A percentile compares a stretch with the other conserved stretches of the same genome.
These are phyloP conservation scores for Saturnispora quitensis DNA, from an alignment of 805 yeast genomes.

Conservation along the genomic window DNA sequence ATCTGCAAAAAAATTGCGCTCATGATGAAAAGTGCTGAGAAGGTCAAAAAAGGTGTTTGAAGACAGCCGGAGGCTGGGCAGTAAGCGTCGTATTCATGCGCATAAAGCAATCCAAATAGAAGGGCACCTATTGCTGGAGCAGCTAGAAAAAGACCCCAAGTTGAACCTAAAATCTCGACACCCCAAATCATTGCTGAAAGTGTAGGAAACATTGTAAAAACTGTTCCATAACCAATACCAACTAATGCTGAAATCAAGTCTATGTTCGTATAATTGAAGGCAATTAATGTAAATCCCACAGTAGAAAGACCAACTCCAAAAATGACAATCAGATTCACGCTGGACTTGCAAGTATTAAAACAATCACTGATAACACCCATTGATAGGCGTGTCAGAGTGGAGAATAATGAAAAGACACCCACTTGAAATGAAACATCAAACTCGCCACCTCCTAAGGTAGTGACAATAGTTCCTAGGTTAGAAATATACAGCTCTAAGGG, in stretches of 20 bases:
- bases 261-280: slow-evolving; percentile 10
- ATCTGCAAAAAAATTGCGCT: slow-evolving; percentile 7
- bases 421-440: slow-evolving; percentile 38
- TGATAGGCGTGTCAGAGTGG: slow-evolving; percentile 57
- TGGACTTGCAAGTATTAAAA: slow-evolving; percentile 22
- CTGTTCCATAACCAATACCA: slow-evolving; percentile 73
- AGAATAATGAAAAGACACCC: slow-evolving; percentile 49
- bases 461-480: slow-evolving; percentile 62
- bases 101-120: slow-evolving; percentile 61
- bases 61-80: slow-evolving; percentile 17
- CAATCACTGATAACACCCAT: slow-evolving; percentile 62
- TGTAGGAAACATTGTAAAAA: slow-evolving; percentile 78
- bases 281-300: slow-evolving; percentile 11
- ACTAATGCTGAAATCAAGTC: slow-evolving; percentile 34
- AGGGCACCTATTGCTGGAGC: slow-evolving; percentile 84
- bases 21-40: slow-evolving; percentile 4
- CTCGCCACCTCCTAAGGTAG: slow-evolving; percentile 21
- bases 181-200: slow-evolving; percentile 80
- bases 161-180: slow-evolving; percentile 72
- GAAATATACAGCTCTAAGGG: slow-evolving; percentile 80
- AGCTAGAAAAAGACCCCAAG: slow-evolving; percentile 82
- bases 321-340: slow-evolving; percentile 6
- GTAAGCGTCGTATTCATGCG: slow-evolving; percentile 43
- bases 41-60: slow-evolving; percentile 4
- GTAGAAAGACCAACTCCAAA: slow-evolving; percentile 9